Evolutionary conservation across 805 yeast species (phyloP).

Genomic region (Sugiyamaella marilandica): DNA sequence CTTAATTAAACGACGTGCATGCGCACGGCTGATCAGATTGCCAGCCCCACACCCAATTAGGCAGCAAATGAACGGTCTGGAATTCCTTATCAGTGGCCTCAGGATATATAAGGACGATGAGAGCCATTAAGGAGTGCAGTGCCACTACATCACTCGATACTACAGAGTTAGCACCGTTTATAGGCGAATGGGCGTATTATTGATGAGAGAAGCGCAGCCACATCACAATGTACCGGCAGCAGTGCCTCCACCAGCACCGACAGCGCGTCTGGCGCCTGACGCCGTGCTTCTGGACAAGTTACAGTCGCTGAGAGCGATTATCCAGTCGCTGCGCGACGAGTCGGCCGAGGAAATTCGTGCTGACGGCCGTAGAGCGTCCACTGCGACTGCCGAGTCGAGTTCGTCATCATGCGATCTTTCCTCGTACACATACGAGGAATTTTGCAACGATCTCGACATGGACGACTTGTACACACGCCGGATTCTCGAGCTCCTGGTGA

Average conservation of each 20-base stretch:
- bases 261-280: slow-evolving; percentile 5
- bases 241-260: background rate
- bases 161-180: background rate
- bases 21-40: no score
- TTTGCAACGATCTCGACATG: slow-evolving; percentile 25
- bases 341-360: slow-evolving; percentile 6
- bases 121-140: background rate
- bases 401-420: background rate
- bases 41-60: background rate
- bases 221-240: background rate
- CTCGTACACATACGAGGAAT: slow-evolving; percentile 24
- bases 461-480: slow-evolving; percentile 23
- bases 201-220: background rate
- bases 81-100: background rate
- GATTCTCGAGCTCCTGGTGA: slow-evolving; percentile 24
- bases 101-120: background rate
- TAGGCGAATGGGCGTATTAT: background rate
- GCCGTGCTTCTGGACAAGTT: slow-evolving; percentile 15
- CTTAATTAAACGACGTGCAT: no score
- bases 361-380: background rate
- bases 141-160: background rate
- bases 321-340: slow-evolving; percentile 15
- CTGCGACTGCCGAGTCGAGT: background rate
- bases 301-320: slow-evolving; percentile 7
- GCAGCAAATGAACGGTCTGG: slow-evolving; percentile 1